Conservation (phyloP, 2,329 filamentous ascomycete species). For the Cladosporium sp. region DNA sequence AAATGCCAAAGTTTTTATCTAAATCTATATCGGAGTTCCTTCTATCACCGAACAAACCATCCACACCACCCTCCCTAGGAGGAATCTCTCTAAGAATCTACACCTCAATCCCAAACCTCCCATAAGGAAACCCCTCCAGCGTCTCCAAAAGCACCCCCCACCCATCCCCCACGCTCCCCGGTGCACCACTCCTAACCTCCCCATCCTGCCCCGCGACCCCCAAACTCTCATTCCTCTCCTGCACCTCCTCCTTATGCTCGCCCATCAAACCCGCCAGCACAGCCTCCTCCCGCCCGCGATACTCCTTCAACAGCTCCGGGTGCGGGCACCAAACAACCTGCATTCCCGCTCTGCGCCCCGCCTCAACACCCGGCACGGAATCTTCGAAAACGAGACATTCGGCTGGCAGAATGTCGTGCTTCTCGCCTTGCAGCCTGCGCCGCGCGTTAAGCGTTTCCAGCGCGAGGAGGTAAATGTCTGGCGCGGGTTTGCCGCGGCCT, state of each 20-base stretch:
- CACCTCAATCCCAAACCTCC: slow-evolving; percentile 9
- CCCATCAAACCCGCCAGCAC: slow-evolving; percentile 80
- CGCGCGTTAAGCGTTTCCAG: slow-evolving; percentile 77
- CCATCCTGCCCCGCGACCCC: slow-evolving; percentile 32
- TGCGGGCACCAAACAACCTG: slow-evolving; percentile 91
- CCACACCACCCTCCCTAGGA: neutral
- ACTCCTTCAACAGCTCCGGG: slow-evolving; percentile 69
- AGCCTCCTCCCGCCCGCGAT: slow-evolving; percentile 67
- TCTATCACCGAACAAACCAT: too few species aligned
- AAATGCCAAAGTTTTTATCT: too few species aligned
- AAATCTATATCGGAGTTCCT: too few species aligned
- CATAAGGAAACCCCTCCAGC: slow-evolving; percentile 57
- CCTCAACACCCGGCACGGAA: slow-evolving; percentile 86
- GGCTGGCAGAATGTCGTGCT: slow-evolving; percentile 63
- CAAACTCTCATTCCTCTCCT: slow-evolving; percentile 31
- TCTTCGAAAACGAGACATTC: slow-evolving; percentile 98
- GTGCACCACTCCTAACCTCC: slow-evolving; percentile 36
- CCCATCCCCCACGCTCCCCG: slow-evolving; percentile 56
- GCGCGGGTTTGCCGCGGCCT: slow-evolving; percentile 87
- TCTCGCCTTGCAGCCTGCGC: slow-evolving; percentile 52
- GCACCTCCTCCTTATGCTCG: slow-evolving; percentile 56
- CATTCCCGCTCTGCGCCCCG: slow-evolving; percentile 88
- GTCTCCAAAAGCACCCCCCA: slow-evolving; percentile 51
- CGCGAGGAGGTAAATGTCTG: slow-evolving; percentile 89
- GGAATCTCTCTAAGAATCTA: neutral